Evolutionary conservation across 139 green algal species (phyloP).

Genomic region (Haematococcus lacustris): DNA sequence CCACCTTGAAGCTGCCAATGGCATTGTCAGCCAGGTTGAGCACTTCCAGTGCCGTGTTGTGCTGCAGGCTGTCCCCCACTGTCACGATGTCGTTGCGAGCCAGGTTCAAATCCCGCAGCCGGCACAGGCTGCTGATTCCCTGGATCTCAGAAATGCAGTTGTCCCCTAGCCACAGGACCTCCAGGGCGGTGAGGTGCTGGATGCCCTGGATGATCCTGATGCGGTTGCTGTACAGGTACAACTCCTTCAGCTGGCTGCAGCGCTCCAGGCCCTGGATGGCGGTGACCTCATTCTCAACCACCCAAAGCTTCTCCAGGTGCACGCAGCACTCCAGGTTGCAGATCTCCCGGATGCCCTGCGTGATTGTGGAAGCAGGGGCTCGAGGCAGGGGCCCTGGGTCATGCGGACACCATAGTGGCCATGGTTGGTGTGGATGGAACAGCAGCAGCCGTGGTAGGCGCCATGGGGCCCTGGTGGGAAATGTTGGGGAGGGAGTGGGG

Average conservation of each 20-base stretch:
- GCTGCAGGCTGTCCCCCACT: slow-evolving; percentile 31
- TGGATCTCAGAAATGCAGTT: slow-evolving; percentile 59
- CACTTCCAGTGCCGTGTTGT: slow-evolving; percentile 30
- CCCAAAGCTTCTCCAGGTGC: slow-evolving; percentile 55
- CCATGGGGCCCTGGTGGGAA: too few species aligned
- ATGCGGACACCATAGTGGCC: too few species aligned
- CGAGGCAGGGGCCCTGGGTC: too few species aligned
- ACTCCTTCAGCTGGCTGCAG: slow-evolving; percentile 32
- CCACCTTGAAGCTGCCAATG: slow-evolving; percentile 62
- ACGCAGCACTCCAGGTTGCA: slow-evolving; percentile 38
- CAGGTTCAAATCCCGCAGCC: slow-evolving; percentile 60
- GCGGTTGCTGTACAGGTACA: slow-evolving; percentile 66
- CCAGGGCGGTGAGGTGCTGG: slow-evolving; percentile 35
- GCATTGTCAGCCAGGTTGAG: slow-evolving; percentile 69
- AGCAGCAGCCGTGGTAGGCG: too few species aligned
- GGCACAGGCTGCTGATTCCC: slow-evolving; percentile 37
- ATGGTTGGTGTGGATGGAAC: too few species aligned
- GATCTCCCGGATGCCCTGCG: slow-evolving; percentile 51
- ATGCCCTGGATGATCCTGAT: slow-evolving; percentile 48
- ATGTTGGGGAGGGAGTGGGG: too few species aligned
- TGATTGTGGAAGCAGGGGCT: too few species aligned
- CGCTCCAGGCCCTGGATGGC: slow-evolving; percentile 42
- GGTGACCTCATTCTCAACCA: slow-evolving; percentile 55
- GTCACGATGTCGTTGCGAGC: slow-evolving; percentile 56
- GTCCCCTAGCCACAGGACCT: slow-evolving; percentile 66